Base-by-base conservation (phyloP, 148 eudicot species). In the Simmondsia chinensis region DNA sequence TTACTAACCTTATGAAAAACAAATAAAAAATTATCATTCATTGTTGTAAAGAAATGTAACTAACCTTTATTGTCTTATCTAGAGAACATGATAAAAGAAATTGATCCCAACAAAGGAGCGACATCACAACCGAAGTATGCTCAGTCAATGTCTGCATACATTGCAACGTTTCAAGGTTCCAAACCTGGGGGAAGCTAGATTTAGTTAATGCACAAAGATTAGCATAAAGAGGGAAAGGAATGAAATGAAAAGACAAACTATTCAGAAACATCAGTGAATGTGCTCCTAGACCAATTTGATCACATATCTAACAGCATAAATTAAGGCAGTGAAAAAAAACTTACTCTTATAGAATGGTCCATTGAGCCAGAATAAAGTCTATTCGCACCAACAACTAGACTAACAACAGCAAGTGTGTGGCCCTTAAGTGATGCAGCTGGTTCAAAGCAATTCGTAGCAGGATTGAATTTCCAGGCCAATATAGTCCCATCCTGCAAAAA, bases 61-160 rank as follows among this genome's bases (percentile, higher is more conserved):
- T 47, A 43, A 84, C 97, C 91, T 79, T 91, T 13, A 91, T 68
- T 45, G 99, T 91, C 54, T 70, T 67, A 59, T 91, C 99, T 64
- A 91, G 35, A 14, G 99, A 85, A 61, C 94, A 77, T 12, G 95
- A 82, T 51, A 91, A 51, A 15, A 91, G 75, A 65, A 85, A 91
- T 55, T 86, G 95, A 51, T 91, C 95, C 99, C 99, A 91, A 54
- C 99, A 91, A 26, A 91, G 76, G 68, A 91, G 76, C 51, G 95
- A 91, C 95, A 82, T 91, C 33, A 91, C 99, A 25, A 79, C 99
- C 13, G 75, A 60, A 15, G 74, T 72, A 49, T 91, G 99, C 8
- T 80, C 88, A 3, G 86, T 54, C 52, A 91, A 54, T 21, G 82
- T 82, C 66, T 91, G 99, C 30, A 91, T 28, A 39, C 99, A 91